Percentiles rank a stretch among this genome's conserved stretches.
These are phyloP conservation scores for Metrosideros polymorpha DNA, from an alignment of 441 rosid genomes.

Conservation along the genomic window DNA sequence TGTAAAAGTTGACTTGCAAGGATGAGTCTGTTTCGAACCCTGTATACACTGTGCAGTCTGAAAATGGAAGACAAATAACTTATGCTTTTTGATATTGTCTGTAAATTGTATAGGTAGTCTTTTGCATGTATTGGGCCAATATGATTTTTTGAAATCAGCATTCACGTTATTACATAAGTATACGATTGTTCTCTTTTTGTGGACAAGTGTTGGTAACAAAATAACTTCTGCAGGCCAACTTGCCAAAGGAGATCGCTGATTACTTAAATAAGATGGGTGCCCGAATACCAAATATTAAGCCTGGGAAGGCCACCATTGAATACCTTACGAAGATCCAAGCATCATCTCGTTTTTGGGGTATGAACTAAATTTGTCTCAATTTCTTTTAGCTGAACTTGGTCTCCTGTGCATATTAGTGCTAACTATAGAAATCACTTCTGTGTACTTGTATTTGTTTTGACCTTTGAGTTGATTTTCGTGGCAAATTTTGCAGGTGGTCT, in stretches of 20 bases:
- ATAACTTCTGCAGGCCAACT: slow-evolving; percentile 59
- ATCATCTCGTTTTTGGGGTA: slow-evolving; percentile 99
- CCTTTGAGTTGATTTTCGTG: background rate
- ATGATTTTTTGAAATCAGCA: background rate
- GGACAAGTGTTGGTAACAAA: background rate
- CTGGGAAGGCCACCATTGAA: slow-evolving; percentile 92
- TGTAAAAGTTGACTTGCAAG: background rate
- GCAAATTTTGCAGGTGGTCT: slow-evolving; percentile 57
- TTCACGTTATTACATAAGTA: background rate
- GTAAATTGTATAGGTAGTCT: background rate
- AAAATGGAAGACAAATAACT: background rate
- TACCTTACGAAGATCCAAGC: slow-evolving; percentile 83
- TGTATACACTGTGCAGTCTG: background rate
- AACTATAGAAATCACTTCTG: background rate
- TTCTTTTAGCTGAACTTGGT: background rate
- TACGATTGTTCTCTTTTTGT: background rate
- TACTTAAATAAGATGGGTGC: slow-evolving; percentile 97
- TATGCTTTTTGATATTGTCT: background rate
- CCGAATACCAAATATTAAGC: slow-evolving; percentile 85
- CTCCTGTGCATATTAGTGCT: background rate
- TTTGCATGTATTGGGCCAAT: background rate
- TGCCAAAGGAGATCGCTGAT: slow-evolving; percentile 93
- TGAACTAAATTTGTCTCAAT: background rate
- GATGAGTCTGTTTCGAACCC: background rate
- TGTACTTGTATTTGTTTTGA: background rate